Percentiles rank a stretch among this genome's conserved stretches.
Evolutionary conservation across 192 early-diverging fungal species (phyloP).

Genomic region (Coemansia sp.): DNA sequence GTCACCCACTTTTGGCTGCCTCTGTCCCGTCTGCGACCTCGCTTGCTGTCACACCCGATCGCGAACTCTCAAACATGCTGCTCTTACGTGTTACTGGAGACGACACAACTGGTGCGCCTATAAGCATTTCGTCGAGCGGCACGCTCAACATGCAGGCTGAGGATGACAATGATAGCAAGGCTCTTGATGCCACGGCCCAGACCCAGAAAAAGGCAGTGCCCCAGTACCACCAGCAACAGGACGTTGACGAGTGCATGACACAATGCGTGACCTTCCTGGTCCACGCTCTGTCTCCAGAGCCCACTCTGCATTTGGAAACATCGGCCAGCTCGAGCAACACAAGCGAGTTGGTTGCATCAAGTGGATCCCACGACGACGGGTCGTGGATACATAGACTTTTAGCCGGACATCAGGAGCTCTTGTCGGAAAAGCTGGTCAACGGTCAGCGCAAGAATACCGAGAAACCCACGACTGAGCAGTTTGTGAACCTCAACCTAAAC

Average conservation of each 20-base stretch:
- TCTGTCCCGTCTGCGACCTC: not conserved
- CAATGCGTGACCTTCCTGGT: constrained; percentile 64
- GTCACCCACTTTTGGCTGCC: constrained; percentile 29
- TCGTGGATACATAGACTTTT: constrained; percentile 48
- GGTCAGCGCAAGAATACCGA: not conserved
- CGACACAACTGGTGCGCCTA: not conserved
- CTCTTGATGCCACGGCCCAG: not conserved
- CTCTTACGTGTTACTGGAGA: constrained; percentile 43
- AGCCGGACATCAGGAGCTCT: constrained; percentile 29
- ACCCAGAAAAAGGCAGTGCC: not conserved
- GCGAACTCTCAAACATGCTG: constrained; percentile 64
- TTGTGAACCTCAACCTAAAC: constrained; percentile 41
- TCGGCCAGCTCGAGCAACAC: constrained; percentile 1
- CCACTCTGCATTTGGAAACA: constrained; percentile 6
- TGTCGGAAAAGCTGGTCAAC: not conserved
- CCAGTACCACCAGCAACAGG: constrained; percentile 62
- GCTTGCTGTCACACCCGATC: constrained; percentile 56
- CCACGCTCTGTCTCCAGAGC: constrained; percentile 58
- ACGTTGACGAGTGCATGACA: constrained; percentile 75
- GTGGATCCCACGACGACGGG: constrained; percentile 1
- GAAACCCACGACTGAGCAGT: constrained; percentile 22
- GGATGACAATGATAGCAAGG: not conserved
- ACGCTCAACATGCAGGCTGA: not conserved
- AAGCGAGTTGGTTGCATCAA: too few species aligned
- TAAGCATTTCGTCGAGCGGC: not conserved